Percentiles rank a stretch among this genome's conserved stretches.
Conservation (phyloP, 257 asterid genomes). For the Plantago elongata region DNA sequence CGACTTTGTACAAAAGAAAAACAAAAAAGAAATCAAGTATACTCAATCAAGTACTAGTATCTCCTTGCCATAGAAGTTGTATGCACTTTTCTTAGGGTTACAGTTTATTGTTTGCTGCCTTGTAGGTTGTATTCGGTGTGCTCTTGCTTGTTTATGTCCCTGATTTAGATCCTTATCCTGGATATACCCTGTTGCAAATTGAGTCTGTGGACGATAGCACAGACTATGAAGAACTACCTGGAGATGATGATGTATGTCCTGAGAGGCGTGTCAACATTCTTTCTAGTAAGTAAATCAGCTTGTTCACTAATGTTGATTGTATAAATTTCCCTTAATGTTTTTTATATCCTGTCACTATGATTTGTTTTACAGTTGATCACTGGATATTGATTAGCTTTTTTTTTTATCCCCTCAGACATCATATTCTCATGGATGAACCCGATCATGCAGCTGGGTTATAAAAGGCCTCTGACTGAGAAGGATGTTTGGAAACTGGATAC, state of each 20-base stretch:
- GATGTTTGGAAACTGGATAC: slow-evolving; percentile 97
- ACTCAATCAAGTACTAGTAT: no score
- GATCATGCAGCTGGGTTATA: slow-evolving; percentile 81
- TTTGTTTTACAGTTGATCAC: no score
- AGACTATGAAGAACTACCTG: slow-evolving; percentile 81
- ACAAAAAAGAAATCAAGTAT: no score
- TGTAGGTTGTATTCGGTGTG: slow-evolving; percentile 76
- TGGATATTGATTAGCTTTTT: slow-evolving; percentile 20
- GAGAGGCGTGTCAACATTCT: slow-evolving; percentile 76
- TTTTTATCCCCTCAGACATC: slow-evolving; percentile 42
- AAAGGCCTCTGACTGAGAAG: slow-evolving; percentile 85
- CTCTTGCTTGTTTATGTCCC: slow-evolving; percentile 76
- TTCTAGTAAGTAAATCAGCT: slow-evolving; percentile 50
- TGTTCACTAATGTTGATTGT: background rate
- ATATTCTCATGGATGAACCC: slow-evolving; percentile 75
- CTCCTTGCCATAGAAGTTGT: background rate
- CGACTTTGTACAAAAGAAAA: no score
- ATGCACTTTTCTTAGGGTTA: slow-evolving; percentile 12
- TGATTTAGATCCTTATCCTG: slow-evolving; percentile 78
- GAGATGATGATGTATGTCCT: slow-evolving; percentile 82
- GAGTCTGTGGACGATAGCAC: slow-evolving; percentile 49
- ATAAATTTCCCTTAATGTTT: background rate
- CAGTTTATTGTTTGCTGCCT: slow-evolving; percentile 20
- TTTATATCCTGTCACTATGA: background rate
- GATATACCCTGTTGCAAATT: slow-evolving; percentile 60